A percentile compares a stretch with the other conserved stretches of the same genome.
Conservation (phyloP, 202 grass and related monocot species). For the Cymbopogon flexuosus region DNA sequence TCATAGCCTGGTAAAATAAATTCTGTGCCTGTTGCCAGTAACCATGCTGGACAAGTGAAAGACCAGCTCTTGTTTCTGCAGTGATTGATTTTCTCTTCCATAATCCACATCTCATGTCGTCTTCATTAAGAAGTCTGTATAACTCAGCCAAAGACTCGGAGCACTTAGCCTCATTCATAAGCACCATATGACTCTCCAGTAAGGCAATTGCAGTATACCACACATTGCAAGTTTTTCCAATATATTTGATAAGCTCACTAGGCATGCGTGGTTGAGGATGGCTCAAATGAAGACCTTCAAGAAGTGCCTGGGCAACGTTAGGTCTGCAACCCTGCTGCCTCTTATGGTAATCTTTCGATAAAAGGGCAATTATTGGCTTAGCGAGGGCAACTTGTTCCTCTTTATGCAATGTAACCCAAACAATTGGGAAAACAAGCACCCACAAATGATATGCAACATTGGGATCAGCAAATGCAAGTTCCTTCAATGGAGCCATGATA, state of each 20-base stretch:
- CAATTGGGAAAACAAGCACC: conserved; percentile 98
- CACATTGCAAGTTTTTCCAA: conserved; percentile 93
- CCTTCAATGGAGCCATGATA: conserved; percentile 81
- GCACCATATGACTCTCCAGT: conserved; percentile 88
- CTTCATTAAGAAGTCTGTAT: conserved; percentile 94
- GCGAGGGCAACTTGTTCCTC: conserved; percentile 87
- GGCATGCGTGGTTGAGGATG: conserved; percentile 99
- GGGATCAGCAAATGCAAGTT: conserved; percentile 90
- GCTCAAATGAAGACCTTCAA: conserved; percentile 99
- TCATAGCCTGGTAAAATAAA: conserved; percentile 99
- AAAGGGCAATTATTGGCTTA: conserved; percentile 89
- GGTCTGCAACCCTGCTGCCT: conserved; percentile 89
- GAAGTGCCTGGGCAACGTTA: conserved; percentile 92
- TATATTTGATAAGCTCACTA: conserved; percentile 98
- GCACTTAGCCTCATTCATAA: conserved; percentile 89
- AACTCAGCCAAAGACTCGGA: conserved; percentile 87
- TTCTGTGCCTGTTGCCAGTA: conserved; percentile 92
- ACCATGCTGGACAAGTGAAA: conserved; percentile 95
- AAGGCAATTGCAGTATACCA: conserved; percentile 85
- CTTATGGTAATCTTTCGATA: conserved; percentile 98
- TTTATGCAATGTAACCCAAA: conserved; percentile 98
- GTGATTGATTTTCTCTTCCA: conserved; percentile 98
- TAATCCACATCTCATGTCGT: conserved; percentile 96
- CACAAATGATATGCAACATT: conserved; percentile 97
- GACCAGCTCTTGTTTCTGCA: conserved; percentile 91